Evolutionary conservation across 768 basidiomycete genomes (phyloP), one percentile per base, ranked within the genome.

Genomic region (Scleroderma bovista): DNA sequence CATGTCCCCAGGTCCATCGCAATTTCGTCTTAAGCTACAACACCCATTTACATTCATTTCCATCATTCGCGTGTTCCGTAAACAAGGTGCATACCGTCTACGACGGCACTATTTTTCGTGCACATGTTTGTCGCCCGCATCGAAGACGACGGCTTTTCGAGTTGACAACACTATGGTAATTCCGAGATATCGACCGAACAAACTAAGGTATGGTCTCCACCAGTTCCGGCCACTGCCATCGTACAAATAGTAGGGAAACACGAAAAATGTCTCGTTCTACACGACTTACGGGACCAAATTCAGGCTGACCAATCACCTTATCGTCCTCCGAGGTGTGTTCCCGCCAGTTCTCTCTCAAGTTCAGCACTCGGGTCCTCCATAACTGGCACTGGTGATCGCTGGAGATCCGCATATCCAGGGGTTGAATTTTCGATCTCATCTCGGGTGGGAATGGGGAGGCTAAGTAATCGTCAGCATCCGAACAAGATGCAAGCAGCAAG

Each of bases 301-400:
- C 20, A 6, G n/a, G 19, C 17, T 10, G n/a, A 10, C 20, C 7
- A 17, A 23, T 17, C 11, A 11, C 41, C 33, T 66, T 44, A 70
- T 37, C 63, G 57, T 17, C 58, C 60, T 17, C 62, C 72, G 20
- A 83, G 60, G 60, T 85, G 85, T 31, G 86, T 81, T 46, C 80
- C 79, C 11, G 86, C 86, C n/a, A 93, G 75, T 64, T 94, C 91
- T 39, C 83, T 80, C 63, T 94, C 92, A 12, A 94, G 78, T 58
- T 87, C 87, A 48, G 83, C 84, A 51, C 86, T 88, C 7, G 91
- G 91, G 59, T 93, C 84, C 56, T 93, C 91, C 74, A 89, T 79
- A 53, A 88, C 73, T 0, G 87, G 88, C 58, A 76, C 84, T n/a
- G 77, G 69, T 3, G 80, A 74, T 44, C 79, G 76, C 46, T 67